phyloP scores from a whole-genome alignment of 768 basidiomycete species.

The Pulveroboletus ravenelii region DNA sequence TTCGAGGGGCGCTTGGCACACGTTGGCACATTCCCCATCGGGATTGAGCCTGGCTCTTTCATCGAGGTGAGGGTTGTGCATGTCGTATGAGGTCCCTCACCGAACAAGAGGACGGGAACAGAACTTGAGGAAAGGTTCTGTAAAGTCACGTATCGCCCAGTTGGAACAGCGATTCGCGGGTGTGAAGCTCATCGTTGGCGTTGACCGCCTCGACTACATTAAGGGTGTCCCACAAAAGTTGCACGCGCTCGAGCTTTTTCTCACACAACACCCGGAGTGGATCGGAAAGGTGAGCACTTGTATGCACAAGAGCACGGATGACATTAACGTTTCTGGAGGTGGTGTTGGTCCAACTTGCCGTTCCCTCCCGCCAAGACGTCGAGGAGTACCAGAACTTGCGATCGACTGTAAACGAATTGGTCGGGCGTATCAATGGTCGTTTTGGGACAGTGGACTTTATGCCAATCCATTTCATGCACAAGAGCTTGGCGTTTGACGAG shows the following conservation, averaged over 20 bases:
- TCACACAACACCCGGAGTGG: conserved; percentile 98
- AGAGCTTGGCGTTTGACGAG: conserved; percentile 88
- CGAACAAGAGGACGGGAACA: conserved; percentile 27
- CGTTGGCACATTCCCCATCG: conserved; percentile 98
- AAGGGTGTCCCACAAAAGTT: conserved; percentile 99
- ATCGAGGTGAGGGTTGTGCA: conserved; percentile 51
- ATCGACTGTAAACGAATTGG: conserved; percentile 93
- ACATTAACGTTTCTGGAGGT: conserved; percentile 45
- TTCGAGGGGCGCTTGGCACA: conserved; percentile 93
- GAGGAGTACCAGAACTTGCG: conserved; percentile 99
- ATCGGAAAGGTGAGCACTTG: conserved; percentile 76
- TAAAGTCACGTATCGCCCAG: conserved; percentile 74
- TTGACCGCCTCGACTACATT: conserved; percentile 98
- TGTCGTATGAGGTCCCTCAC: neutral
- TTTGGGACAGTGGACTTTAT: conserved; percentile 99
- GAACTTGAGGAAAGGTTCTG: conserved; percentile 75
- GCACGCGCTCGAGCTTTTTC: conserved; percentile 93
- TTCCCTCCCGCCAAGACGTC: conserved; percentile 96
- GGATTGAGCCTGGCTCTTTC: conserved; percentile 93
- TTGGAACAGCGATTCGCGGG: conserved; percentile 89
- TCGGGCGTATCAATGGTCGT: conserved; percentile 96
- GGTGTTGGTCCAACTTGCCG: conserved; percentile 93
- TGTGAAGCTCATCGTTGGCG: conserved; percentile 96
- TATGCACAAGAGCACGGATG: neutral
- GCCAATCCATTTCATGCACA: conserved; percentile 99